Base-by-base conservation (phyloP, 441 rosid genomes). In the Populus hybrid region DNA sequence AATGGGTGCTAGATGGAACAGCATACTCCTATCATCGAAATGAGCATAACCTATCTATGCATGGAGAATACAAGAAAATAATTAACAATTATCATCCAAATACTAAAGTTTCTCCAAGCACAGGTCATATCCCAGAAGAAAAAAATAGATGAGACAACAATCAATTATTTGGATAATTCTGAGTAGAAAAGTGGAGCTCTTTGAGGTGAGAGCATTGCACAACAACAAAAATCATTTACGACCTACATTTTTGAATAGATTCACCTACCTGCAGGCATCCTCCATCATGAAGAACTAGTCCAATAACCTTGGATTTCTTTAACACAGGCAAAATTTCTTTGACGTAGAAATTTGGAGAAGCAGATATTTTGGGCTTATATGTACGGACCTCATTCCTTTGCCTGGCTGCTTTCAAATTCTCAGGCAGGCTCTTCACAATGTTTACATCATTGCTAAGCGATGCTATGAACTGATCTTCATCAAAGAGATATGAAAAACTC, bases 401-500 rank as follows among this genome's bases (percentile, higher is more conserved):
- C 85, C 95, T 93, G 40, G 97, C 94, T 40, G 83, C 95, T 87
- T 92, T 93, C 84, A 95, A 84, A 83, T 86, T 78, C 81, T 86
- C 91, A 73, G 99, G 99, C 80, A 97, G 89, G 86, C 85, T 78
- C 90, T 86, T 97, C 42, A 83, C 86, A 64, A 97, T 77, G 35
- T 83, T 73, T 64, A 93, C 89, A 85, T 97, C 99, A 84, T 89
- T 95, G 80, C 85, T 87, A 69, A 95, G 98, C 36, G 94, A 90
- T 66, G 94, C 89, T 84, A 97, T 89, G 92, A 97, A 95, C 84
- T 97, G 95, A 80, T 92, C 97, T 86, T 92, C 98, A 67, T 95
- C 90, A 83, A 90, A 95, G 72, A 97, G 89, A 84, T 93, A 97
- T 72, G 99, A 91, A 87, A 97, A 93, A 85, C 99, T 97, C 91